Evolutionary conservation across 2,329 filamentous ascomycete species (phyloP).

Genomic region (Penicillium digitatum): DNA sequence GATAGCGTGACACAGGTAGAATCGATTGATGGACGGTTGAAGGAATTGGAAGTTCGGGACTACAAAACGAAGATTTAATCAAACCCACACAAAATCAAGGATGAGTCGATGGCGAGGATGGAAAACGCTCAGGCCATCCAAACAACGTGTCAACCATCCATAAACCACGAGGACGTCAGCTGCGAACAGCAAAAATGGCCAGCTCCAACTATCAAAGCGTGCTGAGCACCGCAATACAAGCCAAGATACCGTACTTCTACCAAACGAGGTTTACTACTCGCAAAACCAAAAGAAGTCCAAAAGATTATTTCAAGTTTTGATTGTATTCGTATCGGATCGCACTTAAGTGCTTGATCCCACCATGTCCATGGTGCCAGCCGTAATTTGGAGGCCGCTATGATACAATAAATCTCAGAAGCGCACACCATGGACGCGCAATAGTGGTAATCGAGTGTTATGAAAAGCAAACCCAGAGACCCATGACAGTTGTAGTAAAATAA

Average conservation of each 20-base stretch:
- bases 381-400: constrained; percentile 41
- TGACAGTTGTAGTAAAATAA: constrained; percentile 37
- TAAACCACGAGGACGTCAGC: not conserved
- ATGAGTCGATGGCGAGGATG: not conserved
- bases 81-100: not conserved
- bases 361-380: constrained; percentile 35
- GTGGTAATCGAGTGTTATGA: constrained; percentile 36
- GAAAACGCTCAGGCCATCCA: not conserved
- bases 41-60: not conserved
- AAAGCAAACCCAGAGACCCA: constrained; percentile 45
- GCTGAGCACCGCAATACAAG: not conserved
- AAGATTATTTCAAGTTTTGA: constrained; percentile 18
- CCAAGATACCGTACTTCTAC: not conserved
- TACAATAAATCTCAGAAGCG: constrained; percentile 40
- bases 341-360: constrained; percentile 27
- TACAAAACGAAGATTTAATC: not conserved
- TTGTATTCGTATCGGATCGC: constrained; percentile 40
- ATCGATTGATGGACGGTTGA: not conserved
- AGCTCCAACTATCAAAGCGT: too few species aligned
- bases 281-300: not conserved
- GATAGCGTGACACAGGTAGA: too few species aligned
- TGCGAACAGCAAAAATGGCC: not conserved
- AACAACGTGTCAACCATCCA: not conserved
- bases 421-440: constrained; percentile 40
- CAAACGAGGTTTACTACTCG: fast-evolving